Percentiles rank a stretch among this genome's conserved stretches.
Evolutionary conservation across 106 monocot species (phyloP).

Genomic region (Apostasia shenzhenica): DNA sequence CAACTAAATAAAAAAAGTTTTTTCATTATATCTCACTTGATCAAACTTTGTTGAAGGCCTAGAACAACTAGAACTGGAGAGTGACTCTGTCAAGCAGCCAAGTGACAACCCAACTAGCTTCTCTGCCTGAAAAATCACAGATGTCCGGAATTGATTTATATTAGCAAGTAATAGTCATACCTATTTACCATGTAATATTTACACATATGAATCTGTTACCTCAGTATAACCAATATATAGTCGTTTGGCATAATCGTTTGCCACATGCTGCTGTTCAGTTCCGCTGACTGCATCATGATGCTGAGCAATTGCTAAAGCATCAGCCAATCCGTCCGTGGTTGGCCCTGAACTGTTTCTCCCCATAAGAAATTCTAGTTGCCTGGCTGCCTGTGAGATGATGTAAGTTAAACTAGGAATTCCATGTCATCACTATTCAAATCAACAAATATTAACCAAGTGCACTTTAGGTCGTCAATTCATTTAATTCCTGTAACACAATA

Average conservation of each 20-base stretch:
- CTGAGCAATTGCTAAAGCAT: constrained; percentile 91
- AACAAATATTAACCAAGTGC: too few relatives aligned
- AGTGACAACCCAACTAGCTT: constrained; percentile 64
- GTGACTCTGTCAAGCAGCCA: constrained; percentile 69
- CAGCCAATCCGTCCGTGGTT: constrained; percentile 64
- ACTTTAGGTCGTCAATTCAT: too few relatives aligned
- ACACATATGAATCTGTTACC: constrained; percentile 24
- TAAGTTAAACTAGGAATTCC: too few relatives aligned
- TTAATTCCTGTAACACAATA: too few relatives aligned
- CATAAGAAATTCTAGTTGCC: constrained; percentile 87
- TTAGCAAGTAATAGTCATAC: too few relatives aligned
- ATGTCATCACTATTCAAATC: too few relatives aligned
- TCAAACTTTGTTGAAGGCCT: constrained; percentile 59
- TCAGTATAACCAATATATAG: constrained; percentile 71
- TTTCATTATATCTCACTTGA: constrained; percentile 32
- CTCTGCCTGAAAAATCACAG: constrained; percentile 49
- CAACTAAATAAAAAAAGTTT: background rate
- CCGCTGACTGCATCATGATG: constrained; percentile 99
- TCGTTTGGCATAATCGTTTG: constrained; percentile 92
- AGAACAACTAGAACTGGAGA: constrained; percentile 36
- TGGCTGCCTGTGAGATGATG: constrained; percentile 44
- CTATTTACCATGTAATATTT: background rate
- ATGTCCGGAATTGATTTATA: background rate
- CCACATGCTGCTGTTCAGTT: constrained; percentile 95
- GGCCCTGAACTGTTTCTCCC: constrained; percentile 44